These are phyloP conservation scores for Casuarina glauca DNA, from an alignment of 306 rosid species.

Conservation along the genomic window DNA sequence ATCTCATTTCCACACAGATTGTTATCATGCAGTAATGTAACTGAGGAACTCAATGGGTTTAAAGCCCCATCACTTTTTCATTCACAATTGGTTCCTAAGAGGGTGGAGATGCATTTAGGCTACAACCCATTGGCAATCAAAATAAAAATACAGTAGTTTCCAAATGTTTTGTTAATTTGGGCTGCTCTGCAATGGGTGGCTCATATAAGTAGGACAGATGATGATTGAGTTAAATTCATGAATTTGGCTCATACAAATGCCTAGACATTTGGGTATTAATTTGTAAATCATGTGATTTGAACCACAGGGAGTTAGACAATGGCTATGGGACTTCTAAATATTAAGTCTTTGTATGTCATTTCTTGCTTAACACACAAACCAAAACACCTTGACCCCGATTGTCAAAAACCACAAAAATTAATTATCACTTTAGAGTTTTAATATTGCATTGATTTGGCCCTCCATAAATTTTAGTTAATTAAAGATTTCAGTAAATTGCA, in stretches of 20 bases:
- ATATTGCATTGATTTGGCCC: too few species aligned
- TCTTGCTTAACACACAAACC: too few species aligned
- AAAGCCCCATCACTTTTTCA: background rate
- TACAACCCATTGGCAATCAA: background rate
- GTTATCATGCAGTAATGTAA: background rate
- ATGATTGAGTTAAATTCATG: background rate
- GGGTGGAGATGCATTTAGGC: background rate
- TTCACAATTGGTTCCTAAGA: background rate
- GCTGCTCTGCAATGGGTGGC: background rate
- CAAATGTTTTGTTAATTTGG: background rate
- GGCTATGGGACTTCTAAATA: background rate
- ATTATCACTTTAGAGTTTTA: background rate
- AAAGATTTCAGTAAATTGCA: background rate
- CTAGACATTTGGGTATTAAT: background rate
- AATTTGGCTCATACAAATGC: too few species aligned
- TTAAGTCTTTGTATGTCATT: background rate
- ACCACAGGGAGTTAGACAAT: background rate
- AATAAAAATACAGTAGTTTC: background rate
- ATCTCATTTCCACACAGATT: background rate
- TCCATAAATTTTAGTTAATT: too few species aligned
- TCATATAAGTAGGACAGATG: background rate
- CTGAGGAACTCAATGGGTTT: background rate
- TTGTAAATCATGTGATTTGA: background rate
- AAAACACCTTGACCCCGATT: background rate
- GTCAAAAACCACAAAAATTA: background rate